Evolutionary conservation across 176 grass and related monocot genomes (phyloP).

Genomic region (Phoenix roebelenii): DNA sequence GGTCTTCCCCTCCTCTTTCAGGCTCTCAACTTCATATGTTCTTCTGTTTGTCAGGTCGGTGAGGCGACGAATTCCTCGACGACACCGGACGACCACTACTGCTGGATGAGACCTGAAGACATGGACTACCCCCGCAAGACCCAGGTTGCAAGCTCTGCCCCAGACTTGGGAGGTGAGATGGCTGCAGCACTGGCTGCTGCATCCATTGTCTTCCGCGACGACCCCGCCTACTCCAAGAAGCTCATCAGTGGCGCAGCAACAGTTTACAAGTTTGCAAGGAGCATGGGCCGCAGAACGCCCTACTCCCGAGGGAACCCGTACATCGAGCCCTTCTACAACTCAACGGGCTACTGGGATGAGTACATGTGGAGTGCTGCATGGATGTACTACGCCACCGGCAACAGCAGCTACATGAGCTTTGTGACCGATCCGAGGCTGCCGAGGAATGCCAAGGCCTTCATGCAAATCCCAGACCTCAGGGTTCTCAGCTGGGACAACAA

Average conservation of each 20-base stretch:
- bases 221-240: conserved; percentile 73
- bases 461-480: conserved; percentile 70
- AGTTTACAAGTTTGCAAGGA: conserved; percentile 77
- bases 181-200: conserved; percentile 79
- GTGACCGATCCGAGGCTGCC: conserved; percentile 75
- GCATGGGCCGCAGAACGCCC: conserved; percentile 23
- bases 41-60: no score
- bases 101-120: conserved; percentile 80
- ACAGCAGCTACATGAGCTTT: conserved; percentile 59
- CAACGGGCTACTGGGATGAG: conserved; percentile 90
- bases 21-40: no score
- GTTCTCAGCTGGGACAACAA: conserved; percentile 97
- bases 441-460: conserved; percentile 73
- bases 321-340: conserved; percentile 72
- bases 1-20: no score
- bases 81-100: conserved; percentile 60
- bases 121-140: conserved; percentile 75
- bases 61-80: no score
- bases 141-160: conserved; percentile 39
- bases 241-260: conserved; percentile 64
- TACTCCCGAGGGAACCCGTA: conserved; percentile 77
- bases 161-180: conserved; percentile 80
- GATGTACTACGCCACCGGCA: conserved; percentile 92
- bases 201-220: conserved; percentile 95
- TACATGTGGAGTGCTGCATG: conserved; percentile 81